Evolutionary conservation across 2,329 filamentous ascomycete species (phyloP), one percentile per base, ranked within the genome.

Genomic region (Colletotrichum sp.): DNA sequence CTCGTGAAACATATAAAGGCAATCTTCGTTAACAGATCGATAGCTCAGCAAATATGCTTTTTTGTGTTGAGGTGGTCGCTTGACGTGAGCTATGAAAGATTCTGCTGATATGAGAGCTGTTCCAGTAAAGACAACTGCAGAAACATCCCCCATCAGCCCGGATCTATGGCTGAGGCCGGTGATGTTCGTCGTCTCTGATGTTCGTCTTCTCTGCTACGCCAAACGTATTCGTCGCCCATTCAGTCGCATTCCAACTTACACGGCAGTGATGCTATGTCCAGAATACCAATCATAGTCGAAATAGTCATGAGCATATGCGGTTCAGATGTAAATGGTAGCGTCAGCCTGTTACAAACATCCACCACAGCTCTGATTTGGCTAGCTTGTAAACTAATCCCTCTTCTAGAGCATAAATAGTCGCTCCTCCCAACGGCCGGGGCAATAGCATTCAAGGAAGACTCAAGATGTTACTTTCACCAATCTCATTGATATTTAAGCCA

Each of bases 221-320:
- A 13, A 48, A 48, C 6, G n/a, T 48, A 48, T 48, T 48, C 10
- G 43, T 22, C 10, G 43, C n/a, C 0, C 43, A 22, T 48, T 48
- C 43, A 4, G 6, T 48, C n/a, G 9, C 10, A 22, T 48, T 1
- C 5, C 0, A 13, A 13, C 10, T 7, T 22, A 5, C 3, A 48
- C 4, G 0, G n/a, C n/a, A n/a, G 9, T 8, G 43, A 22, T 13
- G 10, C 10, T 8, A 4, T 12, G 39, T n/a, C 18, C n/a, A 22
- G 6, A 3, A 3, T 1, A 22, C 3, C 10, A 4, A 2, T 48
- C 2, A 22, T 13, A 9, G 10, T 13, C 4, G 10, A 1, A 0
- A 48, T 2, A 48, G 10, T 48, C 18, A 48, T 48, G 2, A n/a
- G 18, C 4, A 48, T 0, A 12, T 48, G 43, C n/a, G 6, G 10